Conservation (phyloP, 306 rosid species). For the Sicyos baderoa region DNA sequence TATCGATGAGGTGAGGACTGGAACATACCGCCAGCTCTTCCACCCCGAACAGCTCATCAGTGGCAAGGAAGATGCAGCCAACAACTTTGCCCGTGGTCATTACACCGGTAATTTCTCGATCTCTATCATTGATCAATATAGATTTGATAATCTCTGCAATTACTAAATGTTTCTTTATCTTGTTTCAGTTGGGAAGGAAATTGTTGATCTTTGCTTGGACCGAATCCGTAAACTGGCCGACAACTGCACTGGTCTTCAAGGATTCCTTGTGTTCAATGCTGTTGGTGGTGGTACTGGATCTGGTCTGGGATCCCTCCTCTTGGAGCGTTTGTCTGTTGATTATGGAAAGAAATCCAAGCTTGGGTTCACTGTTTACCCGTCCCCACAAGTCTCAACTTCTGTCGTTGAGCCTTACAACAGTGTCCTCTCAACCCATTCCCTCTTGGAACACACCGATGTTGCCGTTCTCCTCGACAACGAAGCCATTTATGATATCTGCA, state of each 20-base stretch:
- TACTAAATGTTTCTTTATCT: not conserved
- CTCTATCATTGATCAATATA: not conserved
- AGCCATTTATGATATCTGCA: constrained; percentile 51
- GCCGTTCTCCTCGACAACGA: no score
- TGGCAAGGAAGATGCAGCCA: constrained; percentile 80
- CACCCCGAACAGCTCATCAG: constrained; percentile 79
- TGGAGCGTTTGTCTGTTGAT: constrained; percentile 71
- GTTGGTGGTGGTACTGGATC: constrained; percentile 87
- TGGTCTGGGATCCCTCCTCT: constrained; percentile 70
- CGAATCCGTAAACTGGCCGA: constrained; percentile 72
- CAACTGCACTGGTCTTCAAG: constrained; percentile 82
- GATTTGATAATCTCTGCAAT: not conserved
- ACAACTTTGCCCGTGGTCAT: constrained; percentile 84
- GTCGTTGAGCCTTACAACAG: constrained; percentile 86
- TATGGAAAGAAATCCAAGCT: no score
- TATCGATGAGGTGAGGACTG: constrained; percentile 75
- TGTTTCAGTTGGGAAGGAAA: constrained; percentile 72
- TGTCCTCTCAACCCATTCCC: constrained; percentile 76
- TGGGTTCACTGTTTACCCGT: constrained; percentile 73
- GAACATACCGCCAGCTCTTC: constrained; percentile 65
- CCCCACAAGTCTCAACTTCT: constrained; percentile 76
- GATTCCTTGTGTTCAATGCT: constrained; percentile 72
- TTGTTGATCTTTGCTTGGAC: constrained; percentile 70
- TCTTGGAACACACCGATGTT: constrained; percentile 71
- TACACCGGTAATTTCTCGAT: constrained; percentile 43